Conservation (phyloP, 73 alveolate species). For the Paramecium pentaurelia region DNA sequence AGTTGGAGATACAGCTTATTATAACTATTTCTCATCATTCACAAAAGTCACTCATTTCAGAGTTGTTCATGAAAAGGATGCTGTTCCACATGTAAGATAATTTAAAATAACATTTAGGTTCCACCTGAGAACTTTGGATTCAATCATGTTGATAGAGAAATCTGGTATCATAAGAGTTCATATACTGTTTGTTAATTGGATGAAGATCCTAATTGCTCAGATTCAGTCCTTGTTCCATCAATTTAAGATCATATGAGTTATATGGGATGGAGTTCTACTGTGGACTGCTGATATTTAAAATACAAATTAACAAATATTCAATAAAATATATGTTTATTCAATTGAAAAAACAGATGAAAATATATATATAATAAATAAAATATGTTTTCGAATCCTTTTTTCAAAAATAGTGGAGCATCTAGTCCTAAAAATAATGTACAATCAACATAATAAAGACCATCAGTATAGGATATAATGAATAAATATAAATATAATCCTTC, state of each 20-base stretch:
- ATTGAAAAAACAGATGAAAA: neutral
- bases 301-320: neutral
- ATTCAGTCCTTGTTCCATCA: neutral
- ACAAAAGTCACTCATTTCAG: neutral
- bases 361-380: neutral
- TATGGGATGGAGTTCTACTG: neutral
- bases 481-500: neutral
- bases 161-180: conserved; percentile 7
- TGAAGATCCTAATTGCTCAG: conserved; percentile 6
- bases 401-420: neutral
- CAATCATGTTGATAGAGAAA: conserved; percentile 40
- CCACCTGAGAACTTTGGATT: neutral
- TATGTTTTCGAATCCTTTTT: neutral
- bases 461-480: neutral
- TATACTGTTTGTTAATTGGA: neutral
- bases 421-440: neutral
- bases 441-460: neutral
- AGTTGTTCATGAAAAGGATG: neutral
- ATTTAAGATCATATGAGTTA: neutral
- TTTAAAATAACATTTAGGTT: neutral
- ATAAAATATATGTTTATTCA: neutral
- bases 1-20: neutral
- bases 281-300: neutral
- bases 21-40: neutral
- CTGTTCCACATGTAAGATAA: neutral